phyloP scores from a whole-genome alignment of 345 rosid species.

The Camelina neglecta region DNA sequence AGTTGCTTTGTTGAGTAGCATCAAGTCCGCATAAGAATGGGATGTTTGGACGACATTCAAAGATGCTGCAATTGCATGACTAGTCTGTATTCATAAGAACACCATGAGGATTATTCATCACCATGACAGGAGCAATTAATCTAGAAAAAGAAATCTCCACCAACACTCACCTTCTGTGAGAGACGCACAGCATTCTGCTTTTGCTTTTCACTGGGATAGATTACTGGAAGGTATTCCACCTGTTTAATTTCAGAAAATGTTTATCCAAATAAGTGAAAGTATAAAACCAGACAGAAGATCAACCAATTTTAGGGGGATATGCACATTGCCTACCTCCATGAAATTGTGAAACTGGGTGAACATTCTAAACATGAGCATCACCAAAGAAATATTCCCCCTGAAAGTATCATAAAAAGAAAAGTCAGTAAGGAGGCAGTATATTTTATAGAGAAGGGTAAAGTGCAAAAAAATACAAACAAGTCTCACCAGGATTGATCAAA shows the following conservation, averaged over 20 bases:
- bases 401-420: constrained; percentile 16
- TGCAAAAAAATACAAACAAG: constrained; percentile 8
- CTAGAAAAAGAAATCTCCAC: constrained; percentile 23
- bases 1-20: constrained; percentile 77
- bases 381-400: constrained; percentile 57
- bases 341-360: constrained; percentile 98
- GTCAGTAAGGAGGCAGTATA: background rate
- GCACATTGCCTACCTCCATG: constrained; percentile 73
- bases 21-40: constrained; percentile 88
- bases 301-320: background rate
- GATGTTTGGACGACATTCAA: constrained; percentile 84
- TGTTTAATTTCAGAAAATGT: constrained; percentile 45
- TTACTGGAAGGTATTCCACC: constrained; percentile 90
- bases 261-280: constrained; percentile 11
- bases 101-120: constrained; percentile 36
- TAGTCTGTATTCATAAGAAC: constrained; percentile 60
- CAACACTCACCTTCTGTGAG: constrained; percentile 75
- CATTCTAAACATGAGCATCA: constrained; percentile 93
- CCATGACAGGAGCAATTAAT: background rate
- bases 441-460: constrained; percentile 5
- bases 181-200: constrained; percentile 72
- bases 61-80: constrained; percentile 73
- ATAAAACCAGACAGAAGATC: background rate
- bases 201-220: constrained; percentile 65
- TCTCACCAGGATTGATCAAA: constrained; percentile 97